phyloP scores from a whole-genome alignment of 495 filamentous ascomycete genomes.

The Tuber calosporum region DNA sequence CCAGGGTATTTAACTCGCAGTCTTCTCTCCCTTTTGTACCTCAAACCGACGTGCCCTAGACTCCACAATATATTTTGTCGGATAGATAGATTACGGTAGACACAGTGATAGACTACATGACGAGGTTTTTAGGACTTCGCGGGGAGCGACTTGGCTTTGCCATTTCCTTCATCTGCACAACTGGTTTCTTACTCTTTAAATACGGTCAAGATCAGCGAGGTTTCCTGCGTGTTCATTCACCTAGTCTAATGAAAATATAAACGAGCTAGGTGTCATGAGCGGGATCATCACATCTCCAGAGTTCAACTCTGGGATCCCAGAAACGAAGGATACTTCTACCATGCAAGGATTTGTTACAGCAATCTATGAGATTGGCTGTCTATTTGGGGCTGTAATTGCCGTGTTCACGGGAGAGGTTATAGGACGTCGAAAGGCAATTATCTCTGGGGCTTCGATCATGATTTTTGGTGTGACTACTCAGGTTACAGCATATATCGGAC shows the following conservation, averaged over 20 bases:
- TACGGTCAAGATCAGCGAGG: constrained; percentile 51
- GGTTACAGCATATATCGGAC: constrained; percentile 45
- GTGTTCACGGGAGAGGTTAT: constrained; percentile 60
- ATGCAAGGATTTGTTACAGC: constrained; percentile 78
- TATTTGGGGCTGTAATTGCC: constrained; percentile 65
- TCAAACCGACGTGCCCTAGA: background rate
- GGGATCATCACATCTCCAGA: constrained; percentile 68
- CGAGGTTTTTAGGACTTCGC: constrained; percentile 54
- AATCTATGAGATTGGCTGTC: constrained; percentile 75
- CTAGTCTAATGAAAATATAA: constrained; percentile 31
- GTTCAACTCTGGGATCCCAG: constrained; percentile 65
- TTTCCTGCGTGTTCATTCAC: constrained; percentile 13
- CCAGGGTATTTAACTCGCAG: background rate
- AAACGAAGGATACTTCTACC: constrained; percentile 57
- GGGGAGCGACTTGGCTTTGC: constrained; percentile 58
- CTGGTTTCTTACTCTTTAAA: constrained; percentile 67
- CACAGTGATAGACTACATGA: background rate
- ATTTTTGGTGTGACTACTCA: constrained; percentile 67
- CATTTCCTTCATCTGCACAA: constrained; percentile 62
- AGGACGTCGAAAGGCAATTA: constrained; percentile 56
- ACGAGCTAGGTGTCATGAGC: constrained; percentile 57
- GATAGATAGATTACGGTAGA: background rate
- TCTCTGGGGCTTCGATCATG: constrained; percentile 62
- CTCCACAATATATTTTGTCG: background rate
- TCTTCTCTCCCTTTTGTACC: background rate